Conservation (phyloP, 345 rosid genomes). For the Microcos paniculata region DNA sequence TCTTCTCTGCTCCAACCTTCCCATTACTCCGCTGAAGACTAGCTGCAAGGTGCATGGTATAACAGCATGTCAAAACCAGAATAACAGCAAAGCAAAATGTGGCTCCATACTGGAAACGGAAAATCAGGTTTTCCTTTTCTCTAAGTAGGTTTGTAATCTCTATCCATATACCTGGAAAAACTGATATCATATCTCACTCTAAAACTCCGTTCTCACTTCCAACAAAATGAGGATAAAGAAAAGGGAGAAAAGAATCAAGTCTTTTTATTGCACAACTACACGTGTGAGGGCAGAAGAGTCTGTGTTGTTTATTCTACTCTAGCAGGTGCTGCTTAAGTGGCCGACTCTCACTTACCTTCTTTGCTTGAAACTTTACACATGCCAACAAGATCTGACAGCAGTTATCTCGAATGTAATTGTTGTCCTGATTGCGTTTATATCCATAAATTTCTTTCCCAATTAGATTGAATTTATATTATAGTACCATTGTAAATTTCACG, state of each 20-base stretch:
- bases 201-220: neutral
- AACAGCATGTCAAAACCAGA: neutral
- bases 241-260: neutral
- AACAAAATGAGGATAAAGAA: neutral
- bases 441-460: neutral
- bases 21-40: conserved; percentile 1
- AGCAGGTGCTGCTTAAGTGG: neutral
- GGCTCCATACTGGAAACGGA: neutral
- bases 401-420: conserved; percentile 7
- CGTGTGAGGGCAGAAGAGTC: neutral
- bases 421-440: neutral
- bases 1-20: conserved; percentile 8
- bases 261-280: neutral
- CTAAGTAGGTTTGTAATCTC: neutral
- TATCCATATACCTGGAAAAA: neutral
- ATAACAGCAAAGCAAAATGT: neutral
- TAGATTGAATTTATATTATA: neutral
- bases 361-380: neutral
- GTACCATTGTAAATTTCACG: neutral
- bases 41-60: neutral
- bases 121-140: conserved; percentile 9
- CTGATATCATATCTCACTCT: neutral
- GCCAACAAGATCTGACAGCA: neutral
- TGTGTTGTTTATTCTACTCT: neutral
- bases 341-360: neutral